Percentiles rank a stretch among this genome's conserved stretches.
Evolutionary conservation across 2,329 filamentous ascomycete genomes (phyloP).

Genomic region (Clonostachys rosea): DNA sequence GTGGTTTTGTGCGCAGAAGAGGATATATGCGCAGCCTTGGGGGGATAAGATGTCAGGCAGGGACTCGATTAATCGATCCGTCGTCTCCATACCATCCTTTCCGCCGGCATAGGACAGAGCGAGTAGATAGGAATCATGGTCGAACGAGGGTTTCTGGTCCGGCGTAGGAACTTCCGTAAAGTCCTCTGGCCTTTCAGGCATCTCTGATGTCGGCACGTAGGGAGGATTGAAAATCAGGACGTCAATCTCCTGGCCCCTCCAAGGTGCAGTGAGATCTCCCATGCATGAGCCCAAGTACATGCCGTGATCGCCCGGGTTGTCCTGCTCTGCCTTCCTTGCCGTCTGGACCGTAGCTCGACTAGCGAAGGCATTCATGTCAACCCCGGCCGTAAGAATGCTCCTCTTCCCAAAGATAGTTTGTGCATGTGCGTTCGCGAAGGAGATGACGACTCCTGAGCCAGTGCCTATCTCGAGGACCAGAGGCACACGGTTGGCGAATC

Average conservation of each 20-base stretch:
- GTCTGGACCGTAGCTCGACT: slow-evolving; percentile 73
- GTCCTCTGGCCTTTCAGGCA: slow-evolving; percentile 50
- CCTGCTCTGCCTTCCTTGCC: slow-evolving; percentile 39
- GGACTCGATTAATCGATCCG: slow-evolving; percentile 68
- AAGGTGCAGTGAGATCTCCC: slow-evolving; percentile 63
- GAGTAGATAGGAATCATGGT: slow-evolving; percentile 78
- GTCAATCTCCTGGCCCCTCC: slow-evolving; percentile 61
- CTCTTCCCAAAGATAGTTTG: slow-evolving; percentile 65
- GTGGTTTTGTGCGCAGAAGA: slow-evolving; percentile 88
- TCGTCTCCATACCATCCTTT: slow-evolving; percentile 88
- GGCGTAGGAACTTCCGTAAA: slow-evolving; percentile 14
- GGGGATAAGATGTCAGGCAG: slow-evolving; percentile 60
- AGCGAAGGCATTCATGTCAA: slow-evolving; percentile 83
- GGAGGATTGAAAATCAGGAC: slow-evolving; percentile 95
- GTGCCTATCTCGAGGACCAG: slow-evolving; percentile 83
- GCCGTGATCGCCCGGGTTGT: slow-evolving; percentile 29
- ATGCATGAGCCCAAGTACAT: slow-evolving; percentile 62
- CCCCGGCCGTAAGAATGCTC: slow-evolving; percentile 66
- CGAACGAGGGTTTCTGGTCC: slow-evolving; percentile 47
- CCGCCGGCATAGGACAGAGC: slow-evolving; percentile 88
- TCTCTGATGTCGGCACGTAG: slow-evolving; percentile 80
- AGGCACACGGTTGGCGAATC: slow-evolving; percentile 52
- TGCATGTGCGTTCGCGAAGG: slow-evolving; percentile 78
- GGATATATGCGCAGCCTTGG: slow-evolving; percentile 79
- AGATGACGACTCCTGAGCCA: slow-evolving; percentile 90